These are phyloP conservation scores for Parascedosporium putredinis DNA, from an alignment of 2,329 filamentous ascomycete species.

Conservation along the genomic window DNA sequence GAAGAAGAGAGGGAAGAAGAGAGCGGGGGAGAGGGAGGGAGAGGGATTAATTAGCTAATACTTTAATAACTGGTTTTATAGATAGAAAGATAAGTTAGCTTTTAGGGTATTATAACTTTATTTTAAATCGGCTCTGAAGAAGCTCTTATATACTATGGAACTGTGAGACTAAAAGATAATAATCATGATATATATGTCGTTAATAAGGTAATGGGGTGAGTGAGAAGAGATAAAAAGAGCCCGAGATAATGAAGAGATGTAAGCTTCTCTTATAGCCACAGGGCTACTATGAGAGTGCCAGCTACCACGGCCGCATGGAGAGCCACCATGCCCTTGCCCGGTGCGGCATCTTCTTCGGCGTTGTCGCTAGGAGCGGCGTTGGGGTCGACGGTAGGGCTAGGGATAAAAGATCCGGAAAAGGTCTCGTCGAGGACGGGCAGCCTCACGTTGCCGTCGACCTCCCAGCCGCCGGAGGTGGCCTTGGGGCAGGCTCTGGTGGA, in stretches of 20 bases:
- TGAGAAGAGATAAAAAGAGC: too few species aligned
- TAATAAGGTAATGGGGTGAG: too few species aligned
- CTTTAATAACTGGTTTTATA: too few species aligned
- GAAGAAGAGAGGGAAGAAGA: too few species aligned
- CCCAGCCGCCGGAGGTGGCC: slow-evolving; percentile 60
- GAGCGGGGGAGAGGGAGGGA: too few species aligned
- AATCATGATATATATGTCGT: too few species aligned
- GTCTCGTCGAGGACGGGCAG: slow-evolving; percentile 59
- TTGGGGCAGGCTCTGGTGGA: slow-evolving; percentile 60
- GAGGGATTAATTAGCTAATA: too few species aligned
- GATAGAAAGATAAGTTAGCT: too few species aligned
- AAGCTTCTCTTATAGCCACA: neutral
- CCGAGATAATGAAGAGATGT: neutral
- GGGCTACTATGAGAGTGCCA: neutral
- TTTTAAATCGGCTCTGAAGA: too few species aligned
- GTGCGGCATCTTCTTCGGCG: slow-evolving; percentile 1
- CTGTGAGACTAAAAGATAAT: too few species aligned
- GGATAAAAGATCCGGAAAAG: slow-evolving; percentile 18
- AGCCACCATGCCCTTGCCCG: neutral
- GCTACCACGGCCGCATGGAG: neutral
- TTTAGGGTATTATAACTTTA: too few species aligned
- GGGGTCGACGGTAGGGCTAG: slow-evolving; percentile 6
- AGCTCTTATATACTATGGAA: too few species aligned
- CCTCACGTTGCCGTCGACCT: slow-evolving; percentile 56
- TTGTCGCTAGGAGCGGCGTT: neutral